A percentile compares a stretch with the other conserved stretches of the same genome.
phyloP scores from a whole-genome alignment of 2,329 filamentous ascomycete species.

The Bipolaris oryzae region DNA sequence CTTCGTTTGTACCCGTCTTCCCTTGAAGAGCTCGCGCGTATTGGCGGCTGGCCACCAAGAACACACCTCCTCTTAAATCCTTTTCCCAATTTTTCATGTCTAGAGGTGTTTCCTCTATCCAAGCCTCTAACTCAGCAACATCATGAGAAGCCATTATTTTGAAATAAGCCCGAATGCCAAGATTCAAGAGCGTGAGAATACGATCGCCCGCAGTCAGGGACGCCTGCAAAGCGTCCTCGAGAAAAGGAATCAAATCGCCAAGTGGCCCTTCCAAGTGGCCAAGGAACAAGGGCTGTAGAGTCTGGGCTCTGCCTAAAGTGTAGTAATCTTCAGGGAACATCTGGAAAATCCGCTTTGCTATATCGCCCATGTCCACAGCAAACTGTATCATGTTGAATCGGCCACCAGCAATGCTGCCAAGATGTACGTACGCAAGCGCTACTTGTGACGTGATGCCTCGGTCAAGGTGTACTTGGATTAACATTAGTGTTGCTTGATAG shows the following conservation, averaged over 20 bases:
- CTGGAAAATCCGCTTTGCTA: constrained; percentile 69
- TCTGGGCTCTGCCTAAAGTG: constrained; percentile 70
- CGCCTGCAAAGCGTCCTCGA: constrained; percentile 70
- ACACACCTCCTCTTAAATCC: constrained; percentile 72
- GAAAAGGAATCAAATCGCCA: constrained; percentile 61
- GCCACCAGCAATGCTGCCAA: constrained; percentile 70
- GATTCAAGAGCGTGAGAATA: constrained; percentile 72
- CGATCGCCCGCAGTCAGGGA: constrained; percentile 72
- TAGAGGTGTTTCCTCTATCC: constrained; percentile 73
- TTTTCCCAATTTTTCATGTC: constrained; percentile 74
- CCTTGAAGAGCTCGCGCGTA: constrained; percentile 73
- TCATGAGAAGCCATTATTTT: constrained; percentile 74
- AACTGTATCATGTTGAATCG: constrained; percentile 74
- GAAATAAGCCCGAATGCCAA: constrained; percentile 69
- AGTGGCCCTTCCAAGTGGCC: constrained; percentile 73
- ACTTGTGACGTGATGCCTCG: constrained; percentile 72
- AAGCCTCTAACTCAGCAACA: constrained; percentile 70
- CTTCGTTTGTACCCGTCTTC: constrained; percentile 64
- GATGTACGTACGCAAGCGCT: constrained; percentile 69
- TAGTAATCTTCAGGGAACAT: constrained; percentile 62
- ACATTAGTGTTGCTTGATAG: constrained; percentile 71
- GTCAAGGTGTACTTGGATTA: constrained; percentile 69
- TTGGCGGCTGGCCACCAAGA: constrained; percentile 71
- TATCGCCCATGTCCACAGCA: constrained; percentile 67
- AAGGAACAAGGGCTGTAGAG: constrained; percentile 71